Base-by-base conservation (phyloP, 257 asterid species). In the Solanum bulbocastanum region DNA sequence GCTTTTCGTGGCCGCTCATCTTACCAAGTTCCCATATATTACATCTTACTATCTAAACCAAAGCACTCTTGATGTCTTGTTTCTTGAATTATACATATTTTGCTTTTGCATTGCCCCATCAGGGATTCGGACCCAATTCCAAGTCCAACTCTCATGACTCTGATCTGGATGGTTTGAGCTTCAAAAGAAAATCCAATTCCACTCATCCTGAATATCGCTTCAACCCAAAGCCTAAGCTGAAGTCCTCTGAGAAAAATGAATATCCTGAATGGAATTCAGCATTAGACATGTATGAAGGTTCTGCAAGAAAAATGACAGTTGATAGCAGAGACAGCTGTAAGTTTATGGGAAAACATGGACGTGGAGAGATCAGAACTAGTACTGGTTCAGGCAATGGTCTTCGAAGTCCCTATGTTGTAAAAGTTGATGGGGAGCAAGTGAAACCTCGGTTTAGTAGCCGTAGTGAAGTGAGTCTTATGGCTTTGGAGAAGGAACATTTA, bases 201-300 rank as follows among this genome's bases (percentile, higher is more conserved):
- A 92, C 92, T 90, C 90, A 87, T 88, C 91, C 94, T 30, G 94
- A 92, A 74, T 82, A 87, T 86, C 87, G 81, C 90, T 88, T 86
- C 36, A 91, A 86, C 89, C 92, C 87, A 46, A 94, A 91, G 86
- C 86, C 86, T 81, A 90, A 87, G 83, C 89, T n/a, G 74, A 91
- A 89, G 87, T 87, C 90, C 72, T 87, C 93, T 71, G 68, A 88
- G 90, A 60, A 62, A 82, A 89, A 92, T 81, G 92, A 91, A 83
- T 89, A 89, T 86, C 89, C 90, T 90, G 91, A 91, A 40, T 87
- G 93, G 78, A 92, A 89, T 86, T 88, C 94, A 86, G 86, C 92
- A 1, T 85, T 88, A 32, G 93, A 92, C 86, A 86, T 90, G 83
- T 90, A 89, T 68, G 96, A 93, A 84, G 91, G 87, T 85, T 88